phyloP scores from a whole-genome alignment of 1,284 basidiomycete genomes.

The Cerioporus squamosus region DNA sequence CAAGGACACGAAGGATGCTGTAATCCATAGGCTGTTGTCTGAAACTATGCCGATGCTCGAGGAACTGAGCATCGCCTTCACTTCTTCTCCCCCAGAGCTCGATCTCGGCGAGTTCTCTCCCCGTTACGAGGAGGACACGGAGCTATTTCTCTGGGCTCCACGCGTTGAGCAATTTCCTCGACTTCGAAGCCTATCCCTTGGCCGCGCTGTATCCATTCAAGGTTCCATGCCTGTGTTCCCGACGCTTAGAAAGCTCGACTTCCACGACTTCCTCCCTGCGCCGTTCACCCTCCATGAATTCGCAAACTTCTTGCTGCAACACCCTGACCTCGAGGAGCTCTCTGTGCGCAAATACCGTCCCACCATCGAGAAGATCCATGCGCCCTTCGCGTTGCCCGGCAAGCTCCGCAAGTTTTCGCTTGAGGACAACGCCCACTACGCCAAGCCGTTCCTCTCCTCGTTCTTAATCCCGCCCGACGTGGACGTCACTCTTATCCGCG shows the following conservation, averaged over 20 bases:
- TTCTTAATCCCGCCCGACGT: conserved; percentile 1
- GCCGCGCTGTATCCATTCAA: neutral
- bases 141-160: neutral
- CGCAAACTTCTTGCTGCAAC: neutral
- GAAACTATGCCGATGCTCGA: too few relatives aligned
- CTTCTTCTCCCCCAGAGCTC: too few relatives aligned
- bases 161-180: neutral
- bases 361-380: neutral
- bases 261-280: neutral
- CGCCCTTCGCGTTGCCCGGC: neutral
- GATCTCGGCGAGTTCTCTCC: too few relatives aligned
- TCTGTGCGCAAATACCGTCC: conserved; percentile 1
- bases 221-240: neutral
- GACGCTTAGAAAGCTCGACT: neutral
- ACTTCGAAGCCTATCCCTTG: neutral
- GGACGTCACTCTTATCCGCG: neutral
- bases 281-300: conserved; percentile 1
- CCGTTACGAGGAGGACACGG: neutral
- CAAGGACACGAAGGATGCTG: neutral
- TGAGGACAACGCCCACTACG: conserved; percentile 8
- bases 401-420: conserved; percentile 1
- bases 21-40: too few relatives aligned
- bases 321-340: conserved; percentile 5
- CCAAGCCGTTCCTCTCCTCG: conserved; percentile 7
- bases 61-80: too few relatives aligned